Percentiles rank a stretch among this genome's conserved stretches.
Evolutionary conservation across 192 early-diverging fungal genomes (phyloP).

Genomic region (Rhizoclosmatium sp.): DNA sequence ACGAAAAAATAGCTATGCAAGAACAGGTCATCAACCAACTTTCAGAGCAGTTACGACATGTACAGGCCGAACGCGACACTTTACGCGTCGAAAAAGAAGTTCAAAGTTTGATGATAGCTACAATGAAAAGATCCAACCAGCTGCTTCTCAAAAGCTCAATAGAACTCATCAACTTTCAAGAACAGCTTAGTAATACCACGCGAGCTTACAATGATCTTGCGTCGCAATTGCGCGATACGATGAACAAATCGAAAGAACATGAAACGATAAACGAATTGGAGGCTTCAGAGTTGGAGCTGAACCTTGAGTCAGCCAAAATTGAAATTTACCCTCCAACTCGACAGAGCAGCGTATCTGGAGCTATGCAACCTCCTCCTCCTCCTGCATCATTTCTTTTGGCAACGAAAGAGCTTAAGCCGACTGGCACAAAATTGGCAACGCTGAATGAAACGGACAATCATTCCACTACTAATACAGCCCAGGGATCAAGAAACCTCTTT

Average conservation of each 20-base stretch:
- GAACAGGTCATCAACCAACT: neutral
- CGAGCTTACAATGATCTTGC: neutral
- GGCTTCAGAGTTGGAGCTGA: neutral
- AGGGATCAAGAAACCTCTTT: neutral
- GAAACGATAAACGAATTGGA: neutral
- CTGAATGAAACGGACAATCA: neutral
- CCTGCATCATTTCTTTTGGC: neutral
- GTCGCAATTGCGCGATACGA: neutral
- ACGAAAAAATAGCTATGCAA: neutral
- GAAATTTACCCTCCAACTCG: neutral
- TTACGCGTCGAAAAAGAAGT: neutral
- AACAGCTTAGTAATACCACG: neutral
- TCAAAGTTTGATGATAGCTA: neutral
- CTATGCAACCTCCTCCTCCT: neutral
- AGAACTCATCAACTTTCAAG: slow-evolving; percentile 5
- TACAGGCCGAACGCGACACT: neutral
- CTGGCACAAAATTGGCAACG: neutral
- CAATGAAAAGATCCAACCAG: slow-evolving; percentile 12
- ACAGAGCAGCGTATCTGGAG: neutral
- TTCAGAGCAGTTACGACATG: neutral
- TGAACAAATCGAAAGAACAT: neutral
- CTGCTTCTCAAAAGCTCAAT: slow-evolving; percentile 13
- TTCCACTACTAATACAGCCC: neutral
- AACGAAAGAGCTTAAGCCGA: neutral
- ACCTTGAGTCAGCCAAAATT: neutral